A percentile compares a stretch with the other conserved stretches of the same genome.
These are phyloP conservation scores for Lodderomyces oxycetoniae DNA, from an alignment of 1,139 yeast species.

Conservation along the genomic window DNA sequence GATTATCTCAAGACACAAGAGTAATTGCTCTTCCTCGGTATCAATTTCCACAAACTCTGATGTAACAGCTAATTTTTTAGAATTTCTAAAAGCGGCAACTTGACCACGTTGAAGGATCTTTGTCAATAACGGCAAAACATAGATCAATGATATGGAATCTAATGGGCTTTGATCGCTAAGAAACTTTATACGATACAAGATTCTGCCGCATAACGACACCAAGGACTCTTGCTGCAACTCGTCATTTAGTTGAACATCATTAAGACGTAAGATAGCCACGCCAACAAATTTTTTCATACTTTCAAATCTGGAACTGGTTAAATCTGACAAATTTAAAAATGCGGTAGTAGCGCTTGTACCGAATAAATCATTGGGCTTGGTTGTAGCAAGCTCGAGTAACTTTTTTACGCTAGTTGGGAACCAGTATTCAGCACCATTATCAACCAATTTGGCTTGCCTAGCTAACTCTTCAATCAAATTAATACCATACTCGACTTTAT, in stretches of 20 bases:
- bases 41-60: slow-evolving; percentile 74
- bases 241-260: slow-evolving; percentile 38
- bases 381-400: slow-evolving; percentile 38
- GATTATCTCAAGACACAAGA: slow-evolving; percentile 73
- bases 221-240: slow-evolving; percentile 49
- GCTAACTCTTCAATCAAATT: slow-evolving; percentile 52
- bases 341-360: slow-evolving; percentile 28
- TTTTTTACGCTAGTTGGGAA: slow-evolving; percentile 56
- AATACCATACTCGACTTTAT: slow-evolving; percentile 45
- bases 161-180: slow-evolving; percentile 69
- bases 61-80: slow-evolving; percentile 44
- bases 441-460: slow-evolving; percentile 45
- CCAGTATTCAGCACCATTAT: slow-evolving; percentile 73
- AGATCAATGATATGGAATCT: slow-evolving; percentile 64
- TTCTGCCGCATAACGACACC: slow-evolving; percentile 52
- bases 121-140: slow-evolving; percentile 67
- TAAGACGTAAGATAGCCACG: slow-evolving; percentile 58
- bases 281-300: slow-evolving; percentile 54
- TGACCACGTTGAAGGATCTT: slow-evolving; percentile 61
- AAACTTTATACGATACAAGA: slow-evolving; percentile 72
- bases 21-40: slow-evolving; percentile 80
- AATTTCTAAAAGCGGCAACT: slow-evolving; percentile 45
- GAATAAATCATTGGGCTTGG: slow-evolving; percentile 11
- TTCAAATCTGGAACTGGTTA: slow-evolving; percentile 47
- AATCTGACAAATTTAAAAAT: slow-evolving; percentile 42